Percentiles rank a stretch among this genome's conserved stretches.
These are phyloP conservation scores for Pseudonitzschia delicatissima DNA, from an alignment of 108 stramenopile genomes.

Conservation along the genomic window DNA sequence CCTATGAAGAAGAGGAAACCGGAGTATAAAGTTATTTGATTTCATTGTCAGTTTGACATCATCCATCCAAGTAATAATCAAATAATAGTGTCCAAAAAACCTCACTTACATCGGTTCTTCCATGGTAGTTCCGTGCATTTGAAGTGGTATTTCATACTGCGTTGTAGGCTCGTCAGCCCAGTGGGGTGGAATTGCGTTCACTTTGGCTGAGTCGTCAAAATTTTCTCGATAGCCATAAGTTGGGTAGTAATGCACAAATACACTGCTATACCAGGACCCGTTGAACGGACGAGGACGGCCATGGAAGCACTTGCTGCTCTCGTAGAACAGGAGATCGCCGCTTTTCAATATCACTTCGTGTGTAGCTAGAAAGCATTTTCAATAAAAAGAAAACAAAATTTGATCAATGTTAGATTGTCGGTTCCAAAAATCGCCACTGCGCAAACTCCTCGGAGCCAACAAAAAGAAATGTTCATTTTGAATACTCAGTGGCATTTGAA, in stretches of 20 bases:
- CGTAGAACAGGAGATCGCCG: slow-evolving; percentile 85
- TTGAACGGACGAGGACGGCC: slow-evolving; percentile 70
- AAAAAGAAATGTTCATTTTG: no score
- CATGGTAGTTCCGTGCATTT: slow-evolving; percentile 55
- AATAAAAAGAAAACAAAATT: neutral
- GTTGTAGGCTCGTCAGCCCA: slow-evolving; percentile 36
- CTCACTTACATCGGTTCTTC: slow-evolving; percentile 42
- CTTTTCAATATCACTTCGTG: slow-evolving; percentile 54
- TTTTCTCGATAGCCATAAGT: slow-evolving; percentile 35
- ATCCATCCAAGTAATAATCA: neutral
- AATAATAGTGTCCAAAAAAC: neutral
- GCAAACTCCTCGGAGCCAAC: no score
- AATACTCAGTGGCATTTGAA: no score
- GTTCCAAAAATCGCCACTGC: no score
- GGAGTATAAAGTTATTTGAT: neutral
- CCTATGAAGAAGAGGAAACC: neutral
- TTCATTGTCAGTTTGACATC: neutral
- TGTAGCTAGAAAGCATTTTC: slow-evolving; percentile 12
- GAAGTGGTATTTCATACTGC: slow-evolving; percentile 25
- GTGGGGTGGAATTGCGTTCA: slow-evolving; percentile 44
- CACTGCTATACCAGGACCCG: slow-evolving; percentile 63
- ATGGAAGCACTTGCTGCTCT: slow-evolving; percentile 79
- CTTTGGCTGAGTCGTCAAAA: slow-evolving; percentile 16
- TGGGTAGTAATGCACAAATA: slow-evolving; percentile 84
- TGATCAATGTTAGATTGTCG: neutral